A percentile compares a stretch with the other conserved stretches of the same genome.
These are phyloP conservation scores for Hyphochytrium catenoides DNA, from an alignment of 352 stramenopile genomes.

Conservation along the genomic window DNA sequence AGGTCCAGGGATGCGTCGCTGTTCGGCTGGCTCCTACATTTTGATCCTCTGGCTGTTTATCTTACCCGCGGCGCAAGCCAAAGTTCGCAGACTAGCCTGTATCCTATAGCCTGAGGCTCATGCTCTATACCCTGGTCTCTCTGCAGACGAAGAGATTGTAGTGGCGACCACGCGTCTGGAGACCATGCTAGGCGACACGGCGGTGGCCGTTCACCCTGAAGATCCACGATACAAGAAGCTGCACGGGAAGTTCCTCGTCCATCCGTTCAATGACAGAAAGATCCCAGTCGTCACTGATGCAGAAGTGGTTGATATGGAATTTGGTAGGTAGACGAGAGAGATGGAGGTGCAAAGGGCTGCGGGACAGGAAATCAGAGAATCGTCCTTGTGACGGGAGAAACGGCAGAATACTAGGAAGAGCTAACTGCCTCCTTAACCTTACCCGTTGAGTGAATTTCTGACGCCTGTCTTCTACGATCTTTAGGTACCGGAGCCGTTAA, in stretches of 20 bases:
- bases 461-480: no score
- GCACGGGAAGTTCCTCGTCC: conserved; percentile 89
- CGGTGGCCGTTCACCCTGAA: conserved; percentile 94
- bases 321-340: no score
- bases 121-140: conserved; percentile 2
- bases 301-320: conserved; percentile 92
- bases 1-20: no score
- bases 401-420: not conserved
- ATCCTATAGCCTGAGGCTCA: conserved; percentile 1
- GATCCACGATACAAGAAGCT: conserved; percentile 95
- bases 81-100: no score
- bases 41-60: no score
- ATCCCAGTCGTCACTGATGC: conserved; percentile 91
- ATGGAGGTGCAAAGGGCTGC: no score
- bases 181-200: conserved; percentile 97
- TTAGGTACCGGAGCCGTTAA: conserved; percentile 93
- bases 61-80: no score
- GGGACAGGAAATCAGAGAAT: no score
- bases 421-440: conserved; percentile 1
- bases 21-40: no score
- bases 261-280: conserved; percentile 91
- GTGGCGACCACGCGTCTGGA: conserved; percentile 91
- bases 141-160: conserved; percentile 40
- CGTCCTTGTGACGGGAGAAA: not conserved
- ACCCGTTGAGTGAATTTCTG: no score